Conservation (phyloP, 352 stramenopile genomes). For the Aphanomyces cochlioides region DNA sequence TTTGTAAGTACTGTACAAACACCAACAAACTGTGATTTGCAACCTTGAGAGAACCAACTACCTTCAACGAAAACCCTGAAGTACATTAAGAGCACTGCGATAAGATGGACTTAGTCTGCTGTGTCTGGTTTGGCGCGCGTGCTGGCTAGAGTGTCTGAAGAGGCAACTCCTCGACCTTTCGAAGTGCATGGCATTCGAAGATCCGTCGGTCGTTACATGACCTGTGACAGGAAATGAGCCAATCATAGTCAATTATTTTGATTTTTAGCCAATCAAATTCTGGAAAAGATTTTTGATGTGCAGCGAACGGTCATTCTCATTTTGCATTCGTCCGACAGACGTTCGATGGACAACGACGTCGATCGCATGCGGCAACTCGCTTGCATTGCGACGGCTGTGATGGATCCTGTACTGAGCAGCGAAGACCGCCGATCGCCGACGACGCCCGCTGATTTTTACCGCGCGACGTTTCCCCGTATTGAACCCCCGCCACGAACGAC, state of each 20-base stretch:
- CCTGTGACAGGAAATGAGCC: neutral
- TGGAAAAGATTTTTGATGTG: slow-evolving; percentile 27
- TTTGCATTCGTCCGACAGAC: slow-evolving; percentile 15
- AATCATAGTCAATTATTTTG: neutral
- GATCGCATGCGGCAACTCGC: slow-evolving; percentile 14
- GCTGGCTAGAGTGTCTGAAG: neutral
- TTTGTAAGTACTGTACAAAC: too few relatives aligned
- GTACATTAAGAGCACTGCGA: too few relatives aligned
- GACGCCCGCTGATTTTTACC: slow-evolving; percentile 8
- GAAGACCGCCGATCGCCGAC: slow-evolving; percentile 5
- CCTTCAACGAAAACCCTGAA: too few relatives aligned
- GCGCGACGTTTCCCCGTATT: neutral
- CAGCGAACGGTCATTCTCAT: slow-evolving; percentile 20
- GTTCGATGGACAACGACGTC: neutral
- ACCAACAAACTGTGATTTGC: too few relatives aligned
- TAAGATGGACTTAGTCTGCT: too few relatives aligned
- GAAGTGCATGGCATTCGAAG: neutral
- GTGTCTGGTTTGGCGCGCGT: neutral
- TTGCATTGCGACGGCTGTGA: slow-evolving; percentile 14
- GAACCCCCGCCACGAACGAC: neutral
- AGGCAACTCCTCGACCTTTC: slow-evolving; percentile 7
- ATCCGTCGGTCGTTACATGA: neutral
- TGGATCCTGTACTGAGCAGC: neutral
- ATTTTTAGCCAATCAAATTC: slow-evolving; percentile 8
- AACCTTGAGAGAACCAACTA: too few relatives aligned